Evolutionary conservation across 768 basidiomycete species (phyloP), one percentile per base, ranked within the genome.

Genomic region (Trichaptum fuscoviolaceum): DNA sequence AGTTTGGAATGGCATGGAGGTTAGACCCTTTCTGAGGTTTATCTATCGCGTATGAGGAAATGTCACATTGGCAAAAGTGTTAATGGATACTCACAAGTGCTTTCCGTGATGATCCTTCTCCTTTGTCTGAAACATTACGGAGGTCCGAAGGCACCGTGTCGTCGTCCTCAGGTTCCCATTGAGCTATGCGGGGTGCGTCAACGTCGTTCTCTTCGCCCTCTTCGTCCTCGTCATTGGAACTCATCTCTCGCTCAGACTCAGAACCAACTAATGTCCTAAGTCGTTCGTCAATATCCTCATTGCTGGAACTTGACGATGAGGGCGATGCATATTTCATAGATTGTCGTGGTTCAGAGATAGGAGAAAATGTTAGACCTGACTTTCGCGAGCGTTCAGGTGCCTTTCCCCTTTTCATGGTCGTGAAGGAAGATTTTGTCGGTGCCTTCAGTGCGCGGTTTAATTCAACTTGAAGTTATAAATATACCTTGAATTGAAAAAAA

Each of bases 1-100:
- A 6, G 86, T 79, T 5, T 88, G 87, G 17, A 92, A 81, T 0
- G 91, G 87, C 27, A 93, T 69, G 35, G 80, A 74, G 24, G 85
- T 83, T 58, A 90, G 76, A 72, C 86, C 89, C 90, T 65, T 12
- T 52, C 15, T 52, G 3, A 52, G 42, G 42, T 52, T 20, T 52
- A 15, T 52, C 42, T 52, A 52, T 12, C 30, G 30, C 2, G 30
- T 3, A 30, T 30, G 42, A 52, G 42, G 20, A 3, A 61, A 3
- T 9, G 10, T 2, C 10, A 24, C 59, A 23, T 25, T 18, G 3
- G 59, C 59, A 24, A 61, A 24, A 34, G 23, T 25, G 10, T 17
- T 61, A 7, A 20, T 4, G 42, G 15, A 20, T 20, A 52, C 42
- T 52, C 42, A 52, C 59, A 24, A 61, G 24, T 61, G 59, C 59